phyloP scores from a whole-genome alignment of 2,329 filamentous ascomycete genomes.

The Pseudogymnoascus destructans region DNA sequence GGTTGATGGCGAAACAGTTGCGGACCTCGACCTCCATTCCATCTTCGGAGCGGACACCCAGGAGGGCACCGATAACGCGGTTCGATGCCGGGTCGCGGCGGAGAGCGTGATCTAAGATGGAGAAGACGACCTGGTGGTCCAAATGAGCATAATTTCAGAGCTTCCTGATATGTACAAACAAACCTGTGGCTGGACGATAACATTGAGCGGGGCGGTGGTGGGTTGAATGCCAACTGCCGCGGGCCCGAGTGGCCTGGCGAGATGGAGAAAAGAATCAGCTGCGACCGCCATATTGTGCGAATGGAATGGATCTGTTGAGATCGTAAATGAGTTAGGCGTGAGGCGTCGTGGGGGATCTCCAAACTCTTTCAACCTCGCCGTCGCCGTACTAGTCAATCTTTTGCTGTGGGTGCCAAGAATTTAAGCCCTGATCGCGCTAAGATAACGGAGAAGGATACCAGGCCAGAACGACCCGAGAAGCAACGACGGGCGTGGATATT shows the following conservation, averaged over 20 bases:
- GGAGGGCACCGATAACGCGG: slow-evolving; percentile 89
- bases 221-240: slow-evolving; percentile 65
- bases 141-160: slow-evolving; percentile 17
- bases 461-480: slow-evolving; percentile 5
- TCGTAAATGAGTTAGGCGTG: slow-evolving; percentile 13
- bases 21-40: slow-evolving; percentile 92
- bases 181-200: slow-evolving; percentile 93
- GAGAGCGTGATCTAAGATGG: slow-evolving; percentile 84
- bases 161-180: slow-evolving; percentile 22
- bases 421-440: slow-evolving; percentile 31
- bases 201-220: slow-evolving; percentile 80
- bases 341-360: slow-evolving; percentile 10
- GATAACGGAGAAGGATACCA: slow-evolving; percentile 29
- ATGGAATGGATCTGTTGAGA: slow-evolving; percentile 9
- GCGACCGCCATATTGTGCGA: slow-evolving; percentile 61
- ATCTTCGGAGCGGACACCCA: slow-evolving; percentile 89
- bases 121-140: slow-evolving; percentile 48
- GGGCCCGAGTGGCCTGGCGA: slow-evolving; percentile 82
- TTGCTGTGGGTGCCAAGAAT: slow-evolving; percentile 21
- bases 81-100: slow-evolving; percentile 79
- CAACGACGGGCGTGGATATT: neutral
- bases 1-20: slow-evolving; percentile 93
- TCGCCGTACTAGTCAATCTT: slow-evolving; percentile 17
- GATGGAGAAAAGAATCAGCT: slow-evolving; percentile 79
- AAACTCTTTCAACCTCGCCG: slow-evolving; percentile 16